Percentiles rank a stretch among this genome's conserved stretches.
Evolutionary conservation across 2,329 filamentous ascomycete genomes (phyloP).

Genomic region (Alternaria metachromatica): DNA sequence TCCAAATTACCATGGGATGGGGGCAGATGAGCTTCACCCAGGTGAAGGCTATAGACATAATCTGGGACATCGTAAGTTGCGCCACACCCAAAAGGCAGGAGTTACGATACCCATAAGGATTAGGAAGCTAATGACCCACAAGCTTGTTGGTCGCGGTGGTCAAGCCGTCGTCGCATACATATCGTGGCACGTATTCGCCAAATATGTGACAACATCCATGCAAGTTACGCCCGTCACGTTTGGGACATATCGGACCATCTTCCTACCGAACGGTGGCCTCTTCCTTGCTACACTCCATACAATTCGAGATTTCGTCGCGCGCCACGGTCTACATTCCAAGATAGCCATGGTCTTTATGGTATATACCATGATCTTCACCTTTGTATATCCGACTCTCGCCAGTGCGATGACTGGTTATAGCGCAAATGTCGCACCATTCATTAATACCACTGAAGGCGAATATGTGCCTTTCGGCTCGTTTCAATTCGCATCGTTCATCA

Average conservation of each 20-base stretch:
- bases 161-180: slow-evolving; percentile 25
- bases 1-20: slow-evolving; percentile 27
- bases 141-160: slow-evolving; percentile 29
- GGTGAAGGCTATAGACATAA: slow-evolving; percentile 30
- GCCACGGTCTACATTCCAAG: slow-evolving; percentile 20
- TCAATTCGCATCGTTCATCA: slow-evolving; percentile 3
- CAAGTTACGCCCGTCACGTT: slow-evolving; percentile 25
- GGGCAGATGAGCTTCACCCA: slow-evolving; percentile 20
- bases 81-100: no score
- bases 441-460: slow-evolving; percentile 12
- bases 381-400: slow-evolving; percentile 23
- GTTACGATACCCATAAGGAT: no score
- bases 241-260: slow-evolving; percentile 22
- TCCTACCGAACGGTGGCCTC: slow-evolving; percentile 15
- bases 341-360: slow-evolving; percentile 29
- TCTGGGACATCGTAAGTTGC: slow-evolving; percentile 30
- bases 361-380: slow-evolving; percentile 20
- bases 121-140: no score
- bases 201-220: slow-evolving; percentile 31
- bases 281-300: neutral
- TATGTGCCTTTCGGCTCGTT: slow-evolving; percentile 15
- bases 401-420: slow-evolving; percentile 33
- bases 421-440: slow-evolving; percentile 9
- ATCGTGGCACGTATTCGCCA: slow-evolving; percentile 25
- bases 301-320: slow-evolving; percentile 11